These are phyloP conservation scores for Bjerkandera adusta DNA, from an alignment of 1,284 basidiomycete species.

Conservation along the genomic window DNA sequence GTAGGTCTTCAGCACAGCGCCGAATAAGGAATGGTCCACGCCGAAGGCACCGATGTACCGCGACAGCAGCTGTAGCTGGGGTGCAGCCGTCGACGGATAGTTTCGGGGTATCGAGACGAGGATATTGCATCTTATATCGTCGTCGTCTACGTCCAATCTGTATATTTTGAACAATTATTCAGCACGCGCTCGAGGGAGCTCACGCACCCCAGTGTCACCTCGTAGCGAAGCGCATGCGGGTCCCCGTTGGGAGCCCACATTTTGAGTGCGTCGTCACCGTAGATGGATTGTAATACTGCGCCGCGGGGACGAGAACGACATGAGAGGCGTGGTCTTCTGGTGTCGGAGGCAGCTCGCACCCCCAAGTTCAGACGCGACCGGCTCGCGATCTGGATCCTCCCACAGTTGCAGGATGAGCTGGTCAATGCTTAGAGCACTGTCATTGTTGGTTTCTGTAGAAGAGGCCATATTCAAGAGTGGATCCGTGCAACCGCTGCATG, in stretches of 20 bases:
- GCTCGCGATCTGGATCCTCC: conserved; percentile 48
- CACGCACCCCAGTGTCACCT: conserved; percentile 49
- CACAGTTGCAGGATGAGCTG: conserved; percentile 46
- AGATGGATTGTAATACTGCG: conserved; percentile 80
- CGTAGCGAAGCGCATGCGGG: conserved; percentile 53
- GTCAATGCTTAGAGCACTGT: conserved; percentile 33
- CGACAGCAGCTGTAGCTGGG: conserved; percentile 84
- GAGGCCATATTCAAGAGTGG: too few relatives aligned
- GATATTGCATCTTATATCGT: conserved; percentile 54
- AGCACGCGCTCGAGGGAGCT: background rate
- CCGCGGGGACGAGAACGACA: conserved; percentile 15
- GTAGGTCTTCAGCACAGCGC: conserved; percentile 77
- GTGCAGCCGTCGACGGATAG: conserved; percentile 72
- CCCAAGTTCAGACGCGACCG: conserved; percentile 64
- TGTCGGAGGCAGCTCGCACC: conserved; percentile 41
- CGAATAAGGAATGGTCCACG: conserved; percentile 71
- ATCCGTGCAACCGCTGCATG: background rate
- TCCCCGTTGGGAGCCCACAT: conserved; percentile 40
- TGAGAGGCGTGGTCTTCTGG: conserved; percentile 22
- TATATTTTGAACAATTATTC: background rate
- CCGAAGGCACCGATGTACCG: conserved; percentile 82
- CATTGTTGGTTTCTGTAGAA: too few relatives aligned
- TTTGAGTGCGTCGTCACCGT: conserved; percentile 64
- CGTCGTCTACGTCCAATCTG: conserved; percentile 11
- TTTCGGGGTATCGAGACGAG: conserved; percentile 72